Conservation (phyloP, 257 asterid genomes). For the Nicotiana tabacum region DNA sequence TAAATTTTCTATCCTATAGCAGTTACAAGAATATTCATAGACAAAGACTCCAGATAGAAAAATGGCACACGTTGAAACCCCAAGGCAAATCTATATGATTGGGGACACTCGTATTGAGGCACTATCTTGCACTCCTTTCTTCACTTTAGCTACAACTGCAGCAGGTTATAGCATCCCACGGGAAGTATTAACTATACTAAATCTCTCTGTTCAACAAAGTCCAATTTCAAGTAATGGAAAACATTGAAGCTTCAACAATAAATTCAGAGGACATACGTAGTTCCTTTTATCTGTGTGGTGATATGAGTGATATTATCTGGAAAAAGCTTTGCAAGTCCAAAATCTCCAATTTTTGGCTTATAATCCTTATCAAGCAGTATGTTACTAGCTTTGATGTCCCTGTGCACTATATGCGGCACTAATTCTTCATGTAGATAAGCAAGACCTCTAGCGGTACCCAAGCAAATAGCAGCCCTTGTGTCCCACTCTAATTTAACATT, state of each 20-base stretch:
- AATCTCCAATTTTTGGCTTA: slow-evolving; percentile 88
- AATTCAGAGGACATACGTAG: slow-evolving; percentile 52
- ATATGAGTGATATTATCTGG: slow-evolving; percentile 91
- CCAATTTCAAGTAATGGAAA: neutral
- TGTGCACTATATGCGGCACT: slow-evolving; percentile 76
- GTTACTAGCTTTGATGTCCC: slow-evolving; percentile 95
- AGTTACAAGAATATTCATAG: too few species aligned
- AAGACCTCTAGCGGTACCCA: slow-evolving; percentile 78
- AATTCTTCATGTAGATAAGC: slow-evolving; percentile 82
- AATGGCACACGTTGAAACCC: too few species aligned
- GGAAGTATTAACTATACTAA: too few species aligned
- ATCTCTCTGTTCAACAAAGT: too few species aligned
- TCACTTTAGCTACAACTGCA: too few species aligned
- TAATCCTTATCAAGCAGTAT: slow-evolving; percentile 65
- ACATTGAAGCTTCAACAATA: neutral
- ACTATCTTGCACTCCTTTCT: too few species aligned
- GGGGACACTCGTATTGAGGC: too few species aligned
- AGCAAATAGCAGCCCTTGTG: slow-evolving; percentile 65
- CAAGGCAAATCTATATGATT: too few species aligned
- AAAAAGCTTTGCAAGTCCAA: slow-evolving; percentile 89
- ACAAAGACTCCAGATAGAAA: too few species aligned
- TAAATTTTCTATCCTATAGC: too few species aligned
- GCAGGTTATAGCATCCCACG: too few species aligned
- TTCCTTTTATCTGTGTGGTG: slow-evolving; percentile 87
- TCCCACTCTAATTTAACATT: slow-evolving; percentile 55